Base-by-base conservation (phyloP, 2,329 filamentous ascomycete species). In the Atkinsonella hypoxylon region DNA sequence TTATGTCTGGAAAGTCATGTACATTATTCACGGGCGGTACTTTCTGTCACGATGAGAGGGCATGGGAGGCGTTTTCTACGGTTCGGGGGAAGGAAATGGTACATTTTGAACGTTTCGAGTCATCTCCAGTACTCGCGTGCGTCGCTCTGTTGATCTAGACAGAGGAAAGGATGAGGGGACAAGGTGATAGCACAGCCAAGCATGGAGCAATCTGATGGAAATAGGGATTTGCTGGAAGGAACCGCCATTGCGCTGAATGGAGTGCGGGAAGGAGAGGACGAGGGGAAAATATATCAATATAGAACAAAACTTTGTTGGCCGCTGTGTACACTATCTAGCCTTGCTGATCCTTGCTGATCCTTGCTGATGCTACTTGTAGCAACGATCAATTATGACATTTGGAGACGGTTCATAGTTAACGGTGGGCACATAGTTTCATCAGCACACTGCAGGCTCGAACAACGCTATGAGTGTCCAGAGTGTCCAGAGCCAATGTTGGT, bases 41-140 rank as follows among this genome's bases (percentile, higher is more conserved):
- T 54, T 52, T 44, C 50, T 55, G 53, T 56, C 49, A 53, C 46
- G 51, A 47, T 48, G 55, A 48, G 53, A 52, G 53, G 54, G 55
- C 56, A 58, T 54, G 52, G 48, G 30, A 43, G 50, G 52, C 52
- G 52, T 54, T 50, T 15, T 26, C n/a, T 30, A n/a, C 31, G 17
- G 41, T 46, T 49, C 38, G 50, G 43, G 17, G 20, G 45, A 17
- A 36, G 18, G 30, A 26, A 18, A 22, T 22, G 31, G 41, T 9
- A 45, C 9, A 36, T 15, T 2, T 36, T 15, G 34, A 18, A 22
- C 13, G 26, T 12, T 13, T 36, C 30, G 17, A 22, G 11, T 44
- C 18, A 26, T 36, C 18, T 30, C 30, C 26, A 5, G 8, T 13
- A 17, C 15, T 11, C 38, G 18, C 46, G 38, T 12, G 38, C 17